Evolutionary conservation across 768 basidiomycete genomes (phyloP).

Genomic region (Auricularia sp.): DNA sequence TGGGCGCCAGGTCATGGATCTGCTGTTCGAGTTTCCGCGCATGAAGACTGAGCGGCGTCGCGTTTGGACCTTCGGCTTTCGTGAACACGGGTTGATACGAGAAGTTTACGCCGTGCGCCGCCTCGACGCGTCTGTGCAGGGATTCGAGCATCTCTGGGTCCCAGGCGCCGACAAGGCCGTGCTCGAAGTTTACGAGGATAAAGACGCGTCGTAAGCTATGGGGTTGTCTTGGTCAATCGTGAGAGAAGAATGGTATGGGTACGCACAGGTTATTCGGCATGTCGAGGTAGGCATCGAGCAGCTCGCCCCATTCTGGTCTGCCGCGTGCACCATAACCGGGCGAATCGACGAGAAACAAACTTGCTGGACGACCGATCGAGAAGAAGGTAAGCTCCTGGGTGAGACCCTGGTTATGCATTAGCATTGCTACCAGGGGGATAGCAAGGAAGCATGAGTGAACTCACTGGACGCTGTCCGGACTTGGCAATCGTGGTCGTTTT

Average conservation of each 20-base stretch:
- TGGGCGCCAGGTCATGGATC: constrained; percentile 45
- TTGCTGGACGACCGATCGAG: constrained; percentile 44
- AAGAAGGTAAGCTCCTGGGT: constrained; percentile 67
- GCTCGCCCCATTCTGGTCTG: constrained; percentile 60
- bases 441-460: neutral
- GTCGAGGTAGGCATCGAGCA: constrained; percentile 57
- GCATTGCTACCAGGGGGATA: neutral
- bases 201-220: constrained; percentile 59
- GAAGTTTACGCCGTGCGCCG: constrained; percentile 22
- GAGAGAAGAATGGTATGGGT: neutral
- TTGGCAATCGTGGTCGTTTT: constrained; percentile 46
- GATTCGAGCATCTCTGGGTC: constrained; percentile 56
- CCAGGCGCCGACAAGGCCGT: constrained; percentile 39
- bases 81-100: constrained; percentile 67
- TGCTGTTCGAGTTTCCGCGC: constrained; percentile 29
- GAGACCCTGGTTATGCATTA: constrained; percentile 40
- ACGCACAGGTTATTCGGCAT: constrained; percentile 49
- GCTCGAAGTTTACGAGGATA: constrained; percentile 59
- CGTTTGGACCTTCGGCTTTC: constrained; percentile 40
- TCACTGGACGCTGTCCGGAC: constrained; percentile 61
- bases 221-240: constrained; percentile 1
- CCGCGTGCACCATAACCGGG: constrained; percentile 75
- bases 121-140: constrained; percentile 19
- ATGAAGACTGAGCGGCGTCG: constrained; percentile 22
- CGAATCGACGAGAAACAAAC: constrained; percentile 63